Base-by-base conservation (phyloP, 495 filamentous ascomycete genomes). In the Trichoderma parareesei region DNA sequence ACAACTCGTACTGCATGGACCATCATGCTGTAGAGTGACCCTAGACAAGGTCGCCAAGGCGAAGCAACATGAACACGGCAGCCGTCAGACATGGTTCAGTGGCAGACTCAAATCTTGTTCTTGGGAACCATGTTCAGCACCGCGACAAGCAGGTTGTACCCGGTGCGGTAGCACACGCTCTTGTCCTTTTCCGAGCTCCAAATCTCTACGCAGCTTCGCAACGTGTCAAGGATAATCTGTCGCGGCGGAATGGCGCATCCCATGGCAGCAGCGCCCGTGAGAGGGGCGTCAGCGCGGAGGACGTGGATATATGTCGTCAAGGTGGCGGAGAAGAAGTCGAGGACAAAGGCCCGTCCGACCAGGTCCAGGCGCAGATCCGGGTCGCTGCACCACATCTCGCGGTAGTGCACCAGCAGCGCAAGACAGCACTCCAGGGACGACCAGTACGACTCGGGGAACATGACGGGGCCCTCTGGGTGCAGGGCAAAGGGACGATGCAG, bases 401-500 rank as follows among this genome's bases (percentile, higher is more conserved):
- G 64, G 27, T 65, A 61, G 59, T 65, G 64, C 40, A 65, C 48
- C 38, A 65, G 64, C 64, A 65, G 14, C 57, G 64, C 64, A 4
- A 65, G 59, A 14, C 43, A 61, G 64, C 64, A 61, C 59, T 65
- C 64, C 57, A 65, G 40, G 18, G 64, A 65, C 9, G 64, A 60
- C 64, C 64, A 65, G 64, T 65, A 65, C 40, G 64, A 65, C 40
- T 61, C 64, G 18, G 64, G 64, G 38, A 61, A 65, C 61, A 63
- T 63, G 61, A 44, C 43, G n/a, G 61, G 61, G 3, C 61, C 61
- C n/a, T 63, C 61, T 38, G 44, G 60, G 64, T 65, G 64, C 38
- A 65, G 59, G 5, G 77, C 76, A 64, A 80, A 85, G 2, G 78
- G 78, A 2, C 75, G 71, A 64, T 85, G 82, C 1, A 85, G 71